A percentile compares a stretch with the other conserved stretches of the same genome.
Conservation (phyloP, 495 filamentous ascomycete species). For the Penicillium silybi region DNA sequence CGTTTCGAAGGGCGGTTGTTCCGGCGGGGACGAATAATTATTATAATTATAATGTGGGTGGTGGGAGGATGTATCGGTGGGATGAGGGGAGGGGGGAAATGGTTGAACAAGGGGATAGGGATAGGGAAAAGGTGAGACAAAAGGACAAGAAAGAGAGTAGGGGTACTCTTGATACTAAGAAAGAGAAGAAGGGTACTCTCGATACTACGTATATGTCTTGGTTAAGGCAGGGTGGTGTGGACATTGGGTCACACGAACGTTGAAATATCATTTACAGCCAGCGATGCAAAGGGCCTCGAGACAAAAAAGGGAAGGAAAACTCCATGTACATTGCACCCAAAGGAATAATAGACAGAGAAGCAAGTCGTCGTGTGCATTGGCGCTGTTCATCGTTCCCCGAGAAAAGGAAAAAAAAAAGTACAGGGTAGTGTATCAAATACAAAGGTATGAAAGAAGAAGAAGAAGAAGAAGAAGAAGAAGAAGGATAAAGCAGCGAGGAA, state of each 20-base stretch:
- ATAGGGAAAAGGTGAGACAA: background rate
- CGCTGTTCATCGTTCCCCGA: constrained; percentile 3
- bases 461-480: too few species aligned
- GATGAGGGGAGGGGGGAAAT: constrained; percentile 51
- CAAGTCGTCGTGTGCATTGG: constrained; percentile 18
- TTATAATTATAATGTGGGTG: constrained; percentile 71
- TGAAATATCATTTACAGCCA: background rate
- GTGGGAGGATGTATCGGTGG: constrained; percentile 61
- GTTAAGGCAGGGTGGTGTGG: background rate
- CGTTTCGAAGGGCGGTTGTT: constrained; percentile 61
- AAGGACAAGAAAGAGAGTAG: background rate
- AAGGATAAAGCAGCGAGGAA: background rate
- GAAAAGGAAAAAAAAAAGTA: background rate
- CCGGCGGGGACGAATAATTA: constrained; percentile 69
- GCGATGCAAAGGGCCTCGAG: background rate
- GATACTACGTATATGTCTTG: background rate
- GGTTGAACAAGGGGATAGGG: constrained; percentile 18
- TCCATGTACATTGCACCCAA: constrained; percentile 20
- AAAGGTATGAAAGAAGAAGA: too few species aligned
- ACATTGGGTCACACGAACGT: background rate
- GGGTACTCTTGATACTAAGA: too few species aligned
- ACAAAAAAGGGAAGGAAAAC: background rate
- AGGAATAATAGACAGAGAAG: constrained; percentile 19
- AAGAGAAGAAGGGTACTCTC: background rate
- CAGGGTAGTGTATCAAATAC: constrained; percentile 2